Evolutionary conservation across 768 basidiomycete genomes (phyloP), one percentile per base, ranked within the genome.

Genomic region (Trichaptum fuscoviolaceum): DNA sequence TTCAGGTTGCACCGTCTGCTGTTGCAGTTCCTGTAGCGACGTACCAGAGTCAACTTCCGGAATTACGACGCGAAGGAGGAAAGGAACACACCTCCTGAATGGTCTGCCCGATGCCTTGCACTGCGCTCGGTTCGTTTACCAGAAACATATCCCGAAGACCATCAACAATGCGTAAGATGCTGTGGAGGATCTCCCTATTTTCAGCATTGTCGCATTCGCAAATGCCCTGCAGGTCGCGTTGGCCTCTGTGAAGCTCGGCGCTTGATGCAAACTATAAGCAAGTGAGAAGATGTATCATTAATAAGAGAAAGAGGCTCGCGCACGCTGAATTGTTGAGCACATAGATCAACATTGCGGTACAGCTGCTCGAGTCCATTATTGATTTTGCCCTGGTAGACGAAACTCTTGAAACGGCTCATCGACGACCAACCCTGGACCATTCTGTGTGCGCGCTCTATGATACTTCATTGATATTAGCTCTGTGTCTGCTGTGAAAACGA

Each of bases 51-150:
- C 42, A 25, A 34, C 59, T 2, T 61, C 9, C 59, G 15, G 59
- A 52, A 52, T 4, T 2, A 25, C 59, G 30, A 18, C 25, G 25
- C 7, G 15, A 61, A 61, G 24, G 15, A 18, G 23, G 36, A 36
- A 34, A 52, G 27, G 23, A 58, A 67, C 77, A 25, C 64, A 80
- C 81, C 20, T 73, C 78, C 70, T 82, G 82, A 24, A 83, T 72
- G 52, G 75, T 74, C 64, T 76, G 73, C 81, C 83, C 82, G 58
- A 82, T 73, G 35, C 77, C 74, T 63, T 81, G 73, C 35, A 77
- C 73, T 35, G 70, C 69, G 60, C 74, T 69, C 18, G 78, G 75
- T 57, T 74, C 67, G 67, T 75, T 75, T 65, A 69, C 72, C 26
- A 78, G 66, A 35, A 83, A 66, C 0, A 70, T 64, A 35, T n/a